phyloP scores from a whole-genome alignment of 148 eudicot genomes.

The Salicornia ramosissima region DNA sequence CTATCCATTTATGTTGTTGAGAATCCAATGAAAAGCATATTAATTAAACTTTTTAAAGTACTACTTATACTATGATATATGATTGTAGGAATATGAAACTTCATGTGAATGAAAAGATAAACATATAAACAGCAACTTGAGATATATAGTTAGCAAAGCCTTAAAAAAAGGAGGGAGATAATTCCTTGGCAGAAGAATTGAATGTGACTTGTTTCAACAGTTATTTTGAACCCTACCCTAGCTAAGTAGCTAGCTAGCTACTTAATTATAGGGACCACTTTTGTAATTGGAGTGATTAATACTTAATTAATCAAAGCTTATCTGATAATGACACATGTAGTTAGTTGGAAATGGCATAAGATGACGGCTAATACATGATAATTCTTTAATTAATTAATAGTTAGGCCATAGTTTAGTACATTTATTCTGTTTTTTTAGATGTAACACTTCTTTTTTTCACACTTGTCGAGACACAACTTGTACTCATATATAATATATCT shows the following conservation, averaged over 20 bases:
- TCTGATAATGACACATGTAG: slow-evolving; percentile 24
- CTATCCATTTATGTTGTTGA: slow-evolving; percentile 1
- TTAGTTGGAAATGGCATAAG: slow-evolving; percentile 9
- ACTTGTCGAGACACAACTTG: no score
- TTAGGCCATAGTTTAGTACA: background rate
- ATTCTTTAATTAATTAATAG: slow-evolving; percentile 6
- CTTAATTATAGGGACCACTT: slow-evolving; percentile 17
- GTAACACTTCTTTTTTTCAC: no score
- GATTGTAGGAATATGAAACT: no score
- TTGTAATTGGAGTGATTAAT: slow-evolving; percentile 14
- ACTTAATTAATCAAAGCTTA: slow-evolving; percentile 1
- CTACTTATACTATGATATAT: no score
- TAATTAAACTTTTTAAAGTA: background rate
- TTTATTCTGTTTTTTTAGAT: no score
- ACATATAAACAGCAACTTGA: no score
- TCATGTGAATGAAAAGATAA: background rate
- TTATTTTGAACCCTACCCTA: no score
- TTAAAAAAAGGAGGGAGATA: background rate
- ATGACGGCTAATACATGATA: slow-evolving; percentile 16
- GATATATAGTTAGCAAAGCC: background rate
- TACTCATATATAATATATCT: no score
- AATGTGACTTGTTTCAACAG: no score
- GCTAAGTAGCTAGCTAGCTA: background rate
- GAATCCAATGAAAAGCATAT: slow-evolving; percentile 4
- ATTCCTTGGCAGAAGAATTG: no score